Base-by-base conservation (phyloP, 139 green algal species). In the Chlamydomonas sphaeroides region DNA sequence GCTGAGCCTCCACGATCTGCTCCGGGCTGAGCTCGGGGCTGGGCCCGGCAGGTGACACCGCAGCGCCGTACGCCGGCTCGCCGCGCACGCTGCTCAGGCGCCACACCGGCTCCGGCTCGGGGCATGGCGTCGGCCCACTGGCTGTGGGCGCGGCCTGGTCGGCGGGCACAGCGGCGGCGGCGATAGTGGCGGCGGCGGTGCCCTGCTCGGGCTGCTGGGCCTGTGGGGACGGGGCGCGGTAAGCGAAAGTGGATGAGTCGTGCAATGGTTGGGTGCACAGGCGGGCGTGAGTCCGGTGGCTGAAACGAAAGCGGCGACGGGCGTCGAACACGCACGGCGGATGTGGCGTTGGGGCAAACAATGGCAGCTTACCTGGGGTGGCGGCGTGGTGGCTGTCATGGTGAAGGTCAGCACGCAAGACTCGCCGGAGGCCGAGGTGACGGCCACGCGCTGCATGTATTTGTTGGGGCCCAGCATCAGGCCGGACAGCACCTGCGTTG, bases 1-100 rank as follows among this genome's bases (percentile, higher is more conserved):
- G 80, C 75, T 87, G 80, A 36, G 85, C 86, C 82, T 88, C 77
- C 41, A 90, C 81, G 5, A 90, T 77, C 61, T 77, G 70, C 65
- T 90, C 86, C 30, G 86, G 86, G 3, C 82, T 66, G 51, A 88
- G 70, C 76, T 83, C 82, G 25, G 86, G 86, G 21, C 68, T 84
- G 39, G 82, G 86, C 7, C 51, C 69, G 38, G 45, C 51, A 20
- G 85, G 79, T 11, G 38, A 21, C 28, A 26, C 33, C 21, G 25
- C 48, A 25, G 1, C 28, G 42, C 53, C 45, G 38, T 56, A 72
- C 59, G 26, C 41, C 56, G 79, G 56, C 79, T 79, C 67, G 57
- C 68, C 68, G 5, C 67, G 67, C 26, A 69, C 51, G 66, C 78
- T 70, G 30, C 32, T 49, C 11, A 78, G 42, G n/a, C 69, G 67